These are phyloP conservation scores for Paspalum notatum DNA, from an alignment of 176 grass and related monocot species.

Conservation along the genomic window DNA sequence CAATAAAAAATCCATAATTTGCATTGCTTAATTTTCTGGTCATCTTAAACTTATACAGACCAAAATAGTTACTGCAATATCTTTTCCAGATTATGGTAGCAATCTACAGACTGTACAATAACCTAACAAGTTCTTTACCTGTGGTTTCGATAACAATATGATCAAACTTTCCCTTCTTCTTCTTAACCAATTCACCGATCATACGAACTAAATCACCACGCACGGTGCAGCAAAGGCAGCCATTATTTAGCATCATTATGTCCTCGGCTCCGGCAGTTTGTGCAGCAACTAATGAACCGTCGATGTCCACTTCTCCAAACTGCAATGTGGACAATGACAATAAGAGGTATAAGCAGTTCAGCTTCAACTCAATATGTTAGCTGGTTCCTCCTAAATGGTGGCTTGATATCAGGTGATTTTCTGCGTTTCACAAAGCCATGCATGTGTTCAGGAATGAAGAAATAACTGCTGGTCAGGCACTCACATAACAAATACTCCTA, in stretches of 20 bases:
- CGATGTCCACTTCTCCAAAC: slow-evolving; percentile 97
- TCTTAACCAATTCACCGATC: slow-evolving; percentile 91
- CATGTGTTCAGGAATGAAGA: background rate
- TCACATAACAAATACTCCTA: background rate
- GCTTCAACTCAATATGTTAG: background rate
- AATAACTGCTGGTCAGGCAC: background rate
- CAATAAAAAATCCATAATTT: background rate
- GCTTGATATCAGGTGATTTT: background rate
- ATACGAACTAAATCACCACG: slow-evolving; percentile 98
- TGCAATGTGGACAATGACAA: slow-evolving; percentile 48
- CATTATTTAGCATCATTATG: slow-evolving; percentile 98
- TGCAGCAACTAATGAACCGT: slow-evolving; percentile 88
- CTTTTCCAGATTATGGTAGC: background rate
- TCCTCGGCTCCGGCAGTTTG: slow-evolving; percentile 90
- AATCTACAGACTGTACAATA: slow-evolving; percentile 3
- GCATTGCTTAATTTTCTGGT: background rate
- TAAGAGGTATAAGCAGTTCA: slow-evolving; percentile 13
- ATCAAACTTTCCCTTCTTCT: slow-evolving; percentile 95
- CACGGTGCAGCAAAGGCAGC: slow-evolving; percentile 97
- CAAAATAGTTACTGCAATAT: background rate
- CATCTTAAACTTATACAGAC: background rate
- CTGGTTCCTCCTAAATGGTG: background rate
- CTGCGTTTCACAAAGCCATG: background rate
- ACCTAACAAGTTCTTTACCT: slow-evolving; percentile 46
- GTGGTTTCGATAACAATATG: slow-evolving; percentile 98